Evolutionary conservation across 305 asterid genomes (phyloP).

Genomic region (Petunia hybrid): DNA sequence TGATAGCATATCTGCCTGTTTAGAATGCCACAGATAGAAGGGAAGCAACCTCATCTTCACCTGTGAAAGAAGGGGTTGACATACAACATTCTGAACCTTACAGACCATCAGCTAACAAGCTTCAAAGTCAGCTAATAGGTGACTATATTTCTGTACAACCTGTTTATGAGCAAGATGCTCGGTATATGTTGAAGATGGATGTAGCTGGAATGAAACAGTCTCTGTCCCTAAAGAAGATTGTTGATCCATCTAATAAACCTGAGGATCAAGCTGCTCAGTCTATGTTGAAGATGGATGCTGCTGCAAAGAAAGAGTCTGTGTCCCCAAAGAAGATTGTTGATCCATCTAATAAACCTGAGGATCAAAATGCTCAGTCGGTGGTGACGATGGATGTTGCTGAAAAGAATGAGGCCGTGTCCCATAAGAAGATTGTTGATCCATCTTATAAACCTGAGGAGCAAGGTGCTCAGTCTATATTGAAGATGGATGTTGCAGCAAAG

Average conservation of each 20-base stretch:
- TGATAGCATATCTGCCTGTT: constrained; percentile 57
- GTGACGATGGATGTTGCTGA: constrained; percentile 34
- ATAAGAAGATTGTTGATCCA: neutral
- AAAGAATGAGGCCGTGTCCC: constrained; percentile 35
- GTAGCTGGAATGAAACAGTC: too few relatives aligned
- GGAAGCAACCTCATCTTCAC: constrained; percentile 51
- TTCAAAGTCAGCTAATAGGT: constrained; percentile 37
- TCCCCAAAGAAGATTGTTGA: neutral
- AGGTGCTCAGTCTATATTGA: neutral
- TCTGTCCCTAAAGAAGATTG: too few relatives aligned
- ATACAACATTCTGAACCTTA: constrained; percentile 42
- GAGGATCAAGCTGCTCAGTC: neutral
- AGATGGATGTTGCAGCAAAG: neutral
- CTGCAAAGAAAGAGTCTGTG: constrained; percentile 1
- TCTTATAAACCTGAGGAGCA: neutral
- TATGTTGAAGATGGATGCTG: constrained; percentile 2
- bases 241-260: too few relatives aligned
- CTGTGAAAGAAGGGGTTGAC: constrained; percentile 39
- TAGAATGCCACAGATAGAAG: constrained; percentile 71
- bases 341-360: constrained; percentile 13
- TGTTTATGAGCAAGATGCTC: constrained; percentile 36
- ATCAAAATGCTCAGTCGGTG: constrained; percentile 43
- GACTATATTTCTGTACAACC: constrained; percentile 36
- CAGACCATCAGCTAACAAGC: constrained; percentile 36
- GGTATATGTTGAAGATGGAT: neutral